phyloP scores from a whole-genome alignment of 108 stramenopile species.

The Discostella stelligeroides region DNA sequence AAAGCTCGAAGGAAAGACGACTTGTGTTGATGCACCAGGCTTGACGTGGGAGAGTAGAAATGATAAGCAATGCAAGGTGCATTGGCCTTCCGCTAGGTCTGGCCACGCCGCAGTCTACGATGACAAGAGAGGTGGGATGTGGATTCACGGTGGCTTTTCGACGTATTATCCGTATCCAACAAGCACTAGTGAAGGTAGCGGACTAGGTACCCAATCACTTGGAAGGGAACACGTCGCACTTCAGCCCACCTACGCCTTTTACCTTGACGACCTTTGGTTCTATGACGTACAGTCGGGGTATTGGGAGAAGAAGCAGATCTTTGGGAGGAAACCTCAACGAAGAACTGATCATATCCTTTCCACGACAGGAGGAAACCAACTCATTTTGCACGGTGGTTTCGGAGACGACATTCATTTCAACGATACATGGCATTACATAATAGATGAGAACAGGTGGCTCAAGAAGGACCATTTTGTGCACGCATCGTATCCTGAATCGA shows the following conservation, averaged over 20 bases:
- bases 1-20: constrained; percentile 37
- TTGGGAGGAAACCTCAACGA: constrained; percentile 31
- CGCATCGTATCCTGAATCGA: constrained; percentile 59
- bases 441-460: constrained; percentile 65
- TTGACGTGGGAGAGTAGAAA: constrained; percentile 64
- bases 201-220: constrained; percentile 29
- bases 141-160: constrained; percentile 81
- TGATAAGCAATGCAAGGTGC: constrained; percentile 59
- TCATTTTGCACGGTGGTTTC: constrained; percentile 79
- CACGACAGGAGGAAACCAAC: constrained; percentile 33
- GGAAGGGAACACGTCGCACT: constrained; percentile 40
- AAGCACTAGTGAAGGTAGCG: constrained; percentile 60
- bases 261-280: constrained; percentile 79
- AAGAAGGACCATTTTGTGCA: constrained; percentile 72
- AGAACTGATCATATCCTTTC: constrained; percentile 42
- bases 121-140: constrained; percentile 55
- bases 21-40: constrained; percentile 58
- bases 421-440: constrained; percentile 87
- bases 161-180: constrained; percentile 81
- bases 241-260: constrained; percentile 72
- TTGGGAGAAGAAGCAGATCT: constrained; percentile 61
- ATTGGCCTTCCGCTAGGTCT: constrained; percentile 71
- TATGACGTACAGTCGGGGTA: constrained; percentile 55
- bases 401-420: constrained; percentile 71
- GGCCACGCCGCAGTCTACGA: constrained; percentile 71